Evolutionary conservation across 2,329 filamentous ascomycete genomes (phyloP).

Genomic region (Tolypocladium ophioglossoides): DNA sequence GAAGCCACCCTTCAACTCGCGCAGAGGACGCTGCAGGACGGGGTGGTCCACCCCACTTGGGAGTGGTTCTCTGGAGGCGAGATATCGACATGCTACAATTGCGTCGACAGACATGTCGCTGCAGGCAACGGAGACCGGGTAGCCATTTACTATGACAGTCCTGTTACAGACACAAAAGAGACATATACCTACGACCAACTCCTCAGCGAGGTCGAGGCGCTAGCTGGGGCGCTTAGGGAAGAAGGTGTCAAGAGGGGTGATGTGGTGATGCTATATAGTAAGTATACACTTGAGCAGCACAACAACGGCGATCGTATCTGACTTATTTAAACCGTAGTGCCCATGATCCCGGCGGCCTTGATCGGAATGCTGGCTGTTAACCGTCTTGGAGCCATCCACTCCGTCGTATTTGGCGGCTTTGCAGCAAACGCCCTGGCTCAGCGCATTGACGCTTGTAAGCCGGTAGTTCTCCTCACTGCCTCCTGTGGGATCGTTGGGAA

Average conservation of each 20-base stretch:
- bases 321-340: slow-evolving; percentile 45
- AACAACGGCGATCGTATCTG: no score
- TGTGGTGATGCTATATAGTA: slow-evolving; percentile 83
- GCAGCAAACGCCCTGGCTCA: slow-evolving; percentile 72
- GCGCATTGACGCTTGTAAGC: slow-evolving; percentile 72
- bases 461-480: slow-evolving; percentile 70
- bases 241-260: slow-evolving; percentile 76
- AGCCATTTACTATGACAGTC: slow-evolving; percentile 81
- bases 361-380: slow-evolving; percentile 74
- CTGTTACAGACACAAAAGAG: slow-evolving; percentile 64
- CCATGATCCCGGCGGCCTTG: slow-evolving; percentile 83
- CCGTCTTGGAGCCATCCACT: slow-evolving; percentile 77
- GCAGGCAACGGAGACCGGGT: slow-evolving; percentile 60
- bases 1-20: slow-evolving; percentile 46
- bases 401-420: slow-evolving; percentile 90
- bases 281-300: slow-evolving; percentile 12
- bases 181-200: slow-evolving; percentile 65
- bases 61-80: slow-evolving; percentile 83
- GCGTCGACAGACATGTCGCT: slow-evolving; percentile 78
- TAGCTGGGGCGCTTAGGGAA: slow-evolving; percentile 72
- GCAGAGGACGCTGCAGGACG: slow-evolving; percentile 49
- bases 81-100: slow-evolving; percentile 88
- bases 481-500: slow-evolving; percentile 85
- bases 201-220: slow-evolving; percentile 66
- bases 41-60: slow-evolving; percentile 65